Conservation (phyloP, 208 protist genomes). For the Giardia duodenalis region DNA sequence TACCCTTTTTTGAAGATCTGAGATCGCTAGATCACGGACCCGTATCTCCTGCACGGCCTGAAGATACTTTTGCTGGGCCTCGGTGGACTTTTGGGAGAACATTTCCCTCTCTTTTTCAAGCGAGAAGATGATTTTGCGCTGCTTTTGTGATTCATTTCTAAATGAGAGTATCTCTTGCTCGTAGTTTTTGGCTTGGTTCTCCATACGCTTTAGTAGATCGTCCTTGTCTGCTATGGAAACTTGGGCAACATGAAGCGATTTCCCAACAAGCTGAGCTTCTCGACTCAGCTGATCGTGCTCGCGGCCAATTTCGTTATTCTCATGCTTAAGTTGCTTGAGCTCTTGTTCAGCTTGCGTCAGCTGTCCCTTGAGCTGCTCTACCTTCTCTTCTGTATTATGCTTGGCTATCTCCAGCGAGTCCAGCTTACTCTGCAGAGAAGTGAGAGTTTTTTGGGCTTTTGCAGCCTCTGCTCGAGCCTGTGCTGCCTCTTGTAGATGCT, state of each 20-base stretch:
- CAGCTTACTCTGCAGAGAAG: background rate
- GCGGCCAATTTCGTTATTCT: conserved; percentile 64
- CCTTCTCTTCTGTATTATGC: background rate
- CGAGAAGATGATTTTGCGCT: conserved; percentile 56
- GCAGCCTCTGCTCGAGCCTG: background rate
- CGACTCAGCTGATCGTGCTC: conserved; percentile 54
- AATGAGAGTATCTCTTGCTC: conserved; percentile 54
- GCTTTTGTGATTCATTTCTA: conserved; percentile 62
- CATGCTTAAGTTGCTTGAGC: background rate
- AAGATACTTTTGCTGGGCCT: background rate
- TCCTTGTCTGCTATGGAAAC: conserved; percentile 8
- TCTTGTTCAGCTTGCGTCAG: background rate
- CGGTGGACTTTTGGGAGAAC: conserved; percentile 57
- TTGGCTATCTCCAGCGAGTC: conserved; percentile 20
- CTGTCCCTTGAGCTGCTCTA: background rate
- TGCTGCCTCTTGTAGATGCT: background rate
- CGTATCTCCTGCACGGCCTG: conserved; percentile 73
- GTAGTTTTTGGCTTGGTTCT: background rate
- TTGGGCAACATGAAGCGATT: background rate
- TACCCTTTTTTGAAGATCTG: conserved; percentile 66
- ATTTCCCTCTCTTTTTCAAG: conserved; percentile 68
- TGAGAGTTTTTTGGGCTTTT: background rate
- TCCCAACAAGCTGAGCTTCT: background rate
- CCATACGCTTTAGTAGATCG: background rate
- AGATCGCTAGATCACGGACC: conserved; percentile 56